Conservation (phyloP, 1,139 yeast species). For the Lodderomyces metapsilosis region DNA sequence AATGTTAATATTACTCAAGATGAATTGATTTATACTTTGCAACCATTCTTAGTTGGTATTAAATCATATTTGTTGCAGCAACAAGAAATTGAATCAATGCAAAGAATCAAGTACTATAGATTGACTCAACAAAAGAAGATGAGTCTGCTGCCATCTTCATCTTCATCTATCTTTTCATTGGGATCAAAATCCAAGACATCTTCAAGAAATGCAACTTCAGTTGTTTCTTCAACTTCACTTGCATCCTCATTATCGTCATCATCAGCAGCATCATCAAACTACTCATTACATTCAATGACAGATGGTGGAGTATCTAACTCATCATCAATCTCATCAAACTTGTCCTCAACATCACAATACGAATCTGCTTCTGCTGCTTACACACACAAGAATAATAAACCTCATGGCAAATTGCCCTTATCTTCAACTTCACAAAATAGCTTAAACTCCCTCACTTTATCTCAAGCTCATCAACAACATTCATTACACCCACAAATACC, state of each 20-base stretch:
- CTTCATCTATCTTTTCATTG: neutral
- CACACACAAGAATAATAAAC: neutral
- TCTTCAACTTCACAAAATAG: constrained; percentile 19
- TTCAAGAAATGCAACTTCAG: neutral
- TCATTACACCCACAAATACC: neutral
- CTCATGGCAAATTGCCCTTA: constrained; percentile 19
- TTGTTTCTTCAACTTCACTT: constrained; percentile 2
- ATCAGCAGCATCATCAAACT: constrained; percentile 10
- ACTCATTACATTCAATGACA: constrained; percentile 8
- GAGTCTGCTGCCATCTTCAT: too few species aligned
- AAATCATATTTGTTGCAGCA: constrained; percentile 36
- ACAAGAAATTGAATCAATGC: constrained; percentile 30
- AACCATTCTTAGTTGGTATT: constrained; percentile 76
- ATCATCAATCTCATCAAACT: constrained; percentile 14
- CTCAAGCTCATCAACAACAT: neutral
- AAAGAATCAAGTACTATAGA: constrained; percentile 40
- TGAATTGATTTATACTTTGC: constrained; percentile 67
- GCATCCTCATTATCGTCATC: neutral
- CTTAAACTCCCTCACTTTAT: neutral
- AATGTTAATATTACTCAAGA: constrained; percentile 64
- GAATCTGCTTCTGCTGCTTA: neutral
- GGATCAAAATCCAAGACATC: neutral
- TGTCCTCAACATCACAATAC: constrained; percentile 7
- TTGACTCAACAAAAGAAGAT: constrained; percentile 20
- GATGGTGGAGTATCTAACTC: constrained; percentile 6